Conservation (phyloP, 2,329 filamentous ascomycete species). For the Aspergillus fijiensis region DNA sequence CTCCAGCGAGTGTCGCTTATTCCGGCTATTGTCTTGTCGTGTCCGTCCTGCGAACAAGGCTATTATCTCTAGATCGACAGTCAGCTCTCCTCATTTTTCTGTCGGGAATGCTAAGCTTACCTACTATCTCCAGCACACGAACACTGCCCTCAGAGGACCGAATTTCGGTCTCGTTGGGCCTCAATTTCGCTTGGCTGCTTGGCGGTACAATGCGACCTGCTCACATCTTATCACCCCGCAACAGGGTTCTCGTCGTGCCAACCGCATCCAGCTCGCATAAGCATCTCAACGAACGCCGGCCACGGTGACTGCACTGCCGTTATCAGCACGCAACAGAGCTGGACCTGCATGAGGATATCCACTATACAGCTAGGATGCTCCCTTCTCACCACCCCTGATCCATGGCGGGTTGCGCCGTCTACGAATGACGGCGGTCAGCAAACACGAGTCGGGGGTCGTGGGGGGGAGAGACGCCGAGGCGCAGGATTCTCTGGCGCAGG, state of each 20-base stretch:
- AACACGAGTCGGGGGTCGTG: background rate
- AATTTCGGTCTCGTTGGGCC: background rate
- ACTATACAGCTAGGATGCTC: background rate
- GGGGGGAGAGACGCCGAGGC: background rate
- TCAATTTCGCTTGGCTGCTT: background rate
- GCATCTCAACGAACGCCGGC: background rate
- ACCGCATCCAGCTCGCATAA: background rate
- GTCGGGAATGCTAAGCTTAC: background rate
- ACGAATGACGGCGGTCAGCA: background rate
- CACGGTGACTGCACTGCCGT: background rate
- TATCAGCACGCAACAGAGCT: background rate
- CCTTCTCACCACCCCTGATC: background rate
- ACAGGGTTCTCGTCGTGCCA: background rate
- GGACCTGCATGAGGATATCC: background rate
- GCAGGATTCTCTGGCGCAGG: background rate
- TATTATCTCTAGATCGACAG: background rate
- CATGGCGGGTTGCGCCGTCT: background rate
- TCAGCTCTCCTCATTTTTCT: background rate
- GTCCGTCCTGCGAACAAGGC: background rate
- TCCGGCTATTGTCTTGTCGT: background rate
- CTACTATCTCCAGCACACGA: background rate
- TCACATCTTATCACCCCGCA: background rate
- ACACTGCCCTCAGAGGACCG: background rate
- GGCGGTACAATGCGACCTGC: background rate
- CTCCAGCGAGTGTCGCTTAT: background rate